Conservation (phyloP, 2,329 filamentous ascomycete genomes). For the Bipolaris sorokiniana region DNA sequence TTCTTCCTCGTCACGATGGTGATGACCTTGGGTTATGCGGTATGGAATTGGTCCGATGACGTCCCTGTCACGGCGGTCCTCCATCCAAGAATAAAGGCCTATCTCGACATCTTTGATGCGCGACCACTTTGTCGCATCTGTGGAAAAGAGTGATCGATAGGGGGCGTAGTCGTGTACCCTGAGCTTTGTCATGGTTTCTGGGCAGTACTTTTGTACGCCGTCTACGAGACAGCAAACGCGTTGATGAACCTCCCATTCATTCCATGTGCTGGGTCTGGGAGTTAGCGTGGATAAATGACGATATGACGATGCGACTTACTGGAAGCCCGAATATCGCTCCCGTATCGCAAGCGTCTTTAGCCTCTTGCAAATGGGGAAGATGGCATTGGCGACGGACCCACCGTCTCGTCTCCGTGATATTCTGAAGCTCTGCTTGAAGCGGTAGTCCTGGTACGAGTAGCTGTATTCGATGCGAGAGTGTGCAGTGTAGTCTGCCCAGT, state of each 20-base stretch:
- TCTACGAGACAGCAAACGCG: conserved; percentile 47
- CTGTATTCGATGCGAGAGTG: conserved; percentile 47
- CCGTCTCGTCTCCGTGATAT: conserved; percentile 44
- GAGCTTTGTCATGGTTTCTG: conserved; percentile 40
- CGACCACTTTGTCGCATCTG: conserved; percentile 39
- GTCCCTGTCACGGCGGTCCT: conserved; percentile 44
- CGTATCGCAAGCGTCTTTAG: conserved; percentile 44
- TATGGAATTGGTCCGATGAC: conserved; percentile 43
- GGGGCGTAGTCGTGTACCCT: conserved; percentile 46
- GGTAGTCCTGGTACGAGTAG: conserved; percentile 47
- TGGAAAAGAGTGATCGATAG: conserved; percentile 44
- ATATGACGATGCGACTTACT: conserved; percentile 19
- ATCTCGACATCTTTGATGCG: conserved; percentile 43
- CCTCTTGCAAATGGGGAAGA: conserved; percentile 41
- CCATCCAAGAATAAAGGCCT: conserved; percentile 44
- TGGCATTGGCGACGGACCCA: conserved; percentile 41
- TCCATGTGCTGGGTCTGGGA: conserved; percentile 34
- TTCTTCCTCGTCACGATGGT: conserved; percentile 45
- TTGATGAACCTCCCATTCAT: conserved; percentile 48
- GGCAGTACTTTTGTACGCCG: conserved; percentile 39
- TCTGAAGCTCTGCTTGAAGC: conserved; percentile 45
- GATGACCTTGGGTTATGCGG: conserved; percentile 41
- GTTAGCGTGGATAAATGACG: conserved; percentile 13
- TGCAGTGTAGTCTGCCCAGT: conserved; percentile 47
- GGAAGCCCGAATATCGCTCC: conserved; percentile 43